These are phyloP conservation scores for Phaffomyces opuntiae DNA, from an alignment of 805 yeast species.

Conservation along the genomic window DNA sequence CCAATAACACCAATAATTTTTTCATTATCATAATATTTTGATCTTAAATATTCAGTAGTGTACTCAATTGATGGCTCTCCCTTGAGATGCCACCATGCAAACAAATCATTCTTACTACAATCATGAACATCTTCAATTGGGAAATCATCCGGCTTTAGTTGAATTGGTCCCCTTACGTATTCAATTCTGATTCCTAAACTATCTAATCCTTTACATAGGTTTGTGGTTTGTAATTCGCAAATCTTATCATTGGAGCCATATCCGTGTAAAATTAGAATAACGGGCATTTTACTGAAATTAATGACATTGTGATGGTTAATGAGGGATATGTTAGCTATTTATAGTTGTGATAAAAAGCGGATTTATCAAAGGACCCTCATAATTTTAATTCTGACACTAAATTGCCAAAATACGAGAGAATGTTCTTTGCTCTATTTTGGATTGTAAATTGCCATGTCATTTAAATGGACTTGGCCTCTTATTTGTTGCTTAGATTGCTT, in stretches of 20 bases:
- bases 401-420: no score
- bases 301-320: not conserved
- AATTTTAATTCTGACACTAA: no score
- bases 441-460: no score
- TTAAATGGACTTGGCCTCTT: no score
- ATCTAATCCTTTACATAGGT: not conserved
- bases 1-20: conserved; percentile 5
- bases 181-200: conserved; percentile 1
- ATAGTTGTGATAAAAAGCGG: no score
- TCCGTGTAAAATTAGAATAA: conserved; percentile 2
- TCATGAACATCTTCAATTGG: conserved; percentile 3
- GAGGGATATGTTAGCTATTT: not conserved
- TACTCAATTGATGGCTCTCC: not conserved
- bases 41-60: not conserved
- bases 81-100: conserved; percentile 6
- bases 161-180: conserved; percentile 1
- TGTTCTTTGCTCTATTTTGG: no score
- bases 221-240: conserved; percentile 1
- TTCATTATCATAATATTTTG: not conserved
- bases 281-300: not conserved
- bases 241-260: conserved; percentile 3
- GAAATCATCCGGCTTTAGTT: conserved; percentile 1
- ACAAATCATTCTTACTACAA: not conserved
- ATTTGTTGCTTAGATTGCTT: no score
- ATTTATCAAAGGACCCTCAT: no score